Base-by-base conservation (phyloP, 768 basidiomycete genomes). In the Amanita exitialis region DNA sequence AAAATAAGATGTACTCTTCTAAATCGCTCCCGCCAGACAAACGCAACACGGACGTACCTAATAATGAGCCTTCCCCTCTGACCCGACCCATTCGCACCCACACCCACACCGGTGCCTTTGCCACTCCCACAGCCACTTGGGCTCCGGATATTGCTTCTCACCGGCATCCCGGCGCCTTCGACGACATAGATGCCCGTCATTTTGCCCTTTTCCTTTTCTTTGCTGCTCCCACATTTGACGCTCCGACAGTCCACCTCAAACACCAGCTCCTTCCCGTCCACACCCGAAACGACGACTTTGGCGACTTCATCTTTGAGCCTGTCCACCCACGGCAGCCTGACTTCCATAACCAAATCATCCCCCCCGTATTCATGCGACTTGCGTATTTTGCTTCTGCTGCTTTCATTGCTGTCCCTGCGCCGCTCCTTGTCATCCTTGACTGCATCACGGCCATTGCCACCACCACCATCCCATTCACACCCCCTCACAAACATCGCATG, bases 321-420 rank as follows among this genome's bases (percentile, higher is more conserved):
- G 46, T 79, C 77, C 15, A 69, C 64, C 76, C 82, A 79, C 1
- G 78, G 74, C 6, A 83, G 63, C 34, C 73, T 71, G 23, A 79
- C 69, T 25, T 75, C 69, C 57, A 77, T 57, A 49, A 74, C 60
- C 47, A 83, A 61, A 57, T 80, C 76, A 39, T 78, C 70, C n/a
- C 44, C 39, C 69, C 73, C 21, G 69, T 66, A 43, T 81, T 68
- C 15, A 63, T 64, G 60, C 81, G 81, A n/a, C 48, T 16, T 49
- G 13, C 25, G 48, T 3, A 15, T 2, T 16, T 41, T 28, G 4
- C 15, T 16, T 18, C 7, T 28, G 6, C 15, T 37, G 34, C 8
- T 49, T 15, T 32, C 25, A 23, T 36, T 13, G 3, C 15, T 37
- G 25, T 36, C 20, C 18, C 27, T 39, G 20, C 7, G 23, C 9